Evolutionary conservation across 108 stramenopile species (phyloP), one percentile per base, ranked within the genome.

Genomic region (Pelagomonas calceolata): DNA sequence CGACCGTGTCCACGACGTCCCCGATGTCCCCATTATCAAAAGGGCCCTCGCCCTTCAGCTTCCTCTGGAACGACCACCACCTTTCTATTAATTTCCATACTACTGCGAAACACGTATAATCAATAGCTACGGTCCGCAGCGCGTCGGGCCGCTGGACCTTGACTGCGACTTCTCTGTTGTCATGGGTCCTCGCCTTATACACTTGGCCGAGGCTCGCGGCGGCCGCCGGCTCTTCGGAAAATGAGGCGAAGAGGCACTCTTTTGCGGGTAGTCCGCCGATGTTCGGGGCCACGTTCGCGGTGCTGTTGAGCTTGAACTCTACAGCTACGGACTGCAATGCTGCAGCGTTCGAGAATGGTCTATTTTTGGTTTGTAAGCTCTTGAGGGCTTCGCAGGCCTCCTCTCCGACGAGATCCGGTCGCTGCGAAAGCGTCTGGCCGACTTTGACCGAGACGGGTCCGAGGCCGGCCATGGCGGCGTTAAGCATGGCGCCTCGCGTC

Each of bases 71-170:
- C 7, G 14, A 1, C 51, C 51, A 60, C 51, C 51, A 26, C 51
- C 4, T 26, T 15, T 72, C 66, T 30, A 34, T 36, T 3, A 65
- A n/a, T n/a, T 14, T 34, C 66, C 32, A 35, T 10, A 66, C 66
- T 16, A 73, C 63, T 14, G 64, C 67, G 68, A 77, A 77, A 36
- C 71, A 73, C 45, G 32, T 34, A 36, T 64, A 35, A 32, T 66
- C 66, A 30, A 17, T 18, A 32, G 66, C 66, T 12, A 30, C 10
- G 66, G 29, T 66, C 14, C 34, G 34, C 66, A 32, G 7, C 34
- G 33, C 51, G 68, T 69, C 68, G 18, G 68, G 68, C 68, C 68
- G 68, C 34, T 36, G 68, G 15, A 71, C 70, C 70, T 71, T 71
- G 63, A 71, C 70, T 7, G 70, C 70, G 33, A 71, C 70, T 1